Percentiles rank a stretch among this genome's conserved stretches.
Conservation (phyloP, 768 basidiomycete genomes). For the Russula sp. region DNA sequence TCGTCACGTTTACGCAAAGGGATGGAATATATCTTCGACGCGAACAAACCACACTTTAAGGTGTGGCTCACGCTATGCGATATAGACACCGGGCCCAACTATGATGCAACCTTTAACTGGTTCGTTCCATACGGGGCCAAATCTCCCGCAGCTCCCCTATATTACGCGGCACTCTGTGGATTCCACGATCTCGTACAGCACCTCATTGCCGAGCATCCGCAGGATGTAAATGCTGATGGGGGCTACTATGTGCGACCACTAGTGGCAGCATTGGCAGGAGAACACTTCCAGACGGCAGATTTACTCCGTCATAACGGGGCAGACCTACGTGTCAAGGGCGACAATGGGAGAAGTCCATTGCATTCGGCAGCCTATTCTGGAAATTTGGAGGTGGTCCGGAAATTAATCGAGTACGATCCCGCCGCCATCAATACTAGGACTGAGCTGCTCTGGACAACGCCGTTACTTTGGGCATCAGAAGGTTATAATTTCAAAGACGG, state of each 20-base stretch:
- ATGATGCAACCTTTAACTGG: neutral
- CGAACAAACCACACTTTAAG: neutral
- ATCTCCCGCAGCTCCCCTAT: neutral
- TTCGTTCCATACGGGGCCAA: neutral
- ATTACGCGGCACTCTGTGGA: neutral
- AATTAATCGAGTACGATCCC: neutral
- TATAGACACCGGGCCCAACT: neutral
- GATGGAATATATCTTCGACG: neutral
- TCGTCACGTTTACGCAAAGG: no score
- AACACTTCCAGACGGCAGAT: neutral
- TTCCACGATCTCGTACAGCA: neutral
- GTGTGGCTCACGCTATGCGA: neutral
- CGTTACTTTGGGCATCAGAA: neutral
- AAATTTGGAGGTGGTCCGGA: neutral
- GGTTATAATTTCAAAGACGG: neutral
- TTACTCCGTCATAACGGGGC: neutral
- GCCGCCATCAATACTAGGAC: neutral
- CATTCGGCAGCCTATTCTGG: neutral
- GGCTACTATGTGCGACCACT: neutral
- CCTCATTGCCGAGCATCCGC: neutral
- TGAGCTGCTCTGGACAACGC: rapidly evolving
- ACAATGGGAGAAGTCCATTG: rapidly evolving
- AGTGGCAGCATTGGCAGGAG: neutral
- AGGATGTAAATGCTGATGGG: neutral
- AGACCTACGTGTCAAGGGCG: no score